These are phyloP conservation scores for Lecanoromycetidae sp. DNA, from an alignment of 2,329 filamentous ascomycete genomes.

Conservation along the genomic window DNA sequence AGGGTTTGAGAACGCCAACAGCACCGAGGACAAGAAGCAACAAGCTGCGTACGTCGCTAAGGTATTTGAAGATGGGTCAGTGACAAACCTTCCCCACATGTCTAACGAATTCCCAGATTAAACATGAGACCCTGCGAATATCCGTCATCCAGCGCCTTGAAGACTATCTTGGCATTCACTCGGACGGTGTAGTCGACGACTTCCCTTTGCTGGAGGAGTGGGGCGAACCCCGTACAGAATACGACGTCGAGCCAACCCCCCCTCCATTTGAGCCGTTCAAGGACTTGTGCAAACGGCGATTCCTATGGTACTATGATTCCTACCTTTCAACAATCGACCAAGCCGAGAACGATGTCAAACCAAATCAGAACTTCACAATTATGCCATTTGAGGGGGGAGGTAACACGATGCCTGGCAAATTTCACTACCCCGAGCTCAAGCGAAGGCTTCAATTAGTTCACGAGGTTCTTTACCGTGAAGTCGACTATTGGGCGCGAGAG, in stretches of 20 bases:
- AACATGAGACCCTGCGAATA: slow-evolving; percentile 78
- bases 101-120: slow-evolving; percentile 48
- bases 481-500: slow-evolving; percentile 55
- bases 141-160: slow-evolving; percentile 79
- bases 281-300: slow-evolving; percentile 80
- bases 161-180: slow-evolving; percentile 55
- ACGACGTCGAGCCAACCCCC: slow-evolving; percentile 26
- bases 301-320: slow-evolving; percentile 90
- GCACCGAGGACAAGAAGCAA: slow-evolving; percentile 55
- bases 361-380: slow-evolving; percentile 53
- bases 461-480: slow-evolving; percentile 58
- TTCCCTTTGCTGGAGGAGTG: slow-evolving; percentile 13
- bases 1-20: slow-evolving; percentile 69
- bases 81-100: slow-evolving; percentile 14
- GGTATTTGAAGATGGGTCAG: slow-evolving; percentile 34
- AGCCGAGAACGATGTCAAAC: slow-evolving; percentile 49
- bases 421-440: slow-evolving; percentile 66
- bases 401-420: slow-evolving; percentile 79
- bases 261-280: slow-evolving; percentile 72
- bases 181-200: slow-evolving; percentile 34
- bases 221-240: slow-evolving; percentile 23
- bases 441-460: slow-evolving; percentile 58
- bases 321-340: slow-evolving; percentile 62
- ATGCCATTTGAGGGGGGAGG: slow-evolving; percentile 75
- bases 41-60: slow-evolving; percentile 69